Conservation (phyloP, 208 protist genomes). For the Lotmaria passim region DNA sequence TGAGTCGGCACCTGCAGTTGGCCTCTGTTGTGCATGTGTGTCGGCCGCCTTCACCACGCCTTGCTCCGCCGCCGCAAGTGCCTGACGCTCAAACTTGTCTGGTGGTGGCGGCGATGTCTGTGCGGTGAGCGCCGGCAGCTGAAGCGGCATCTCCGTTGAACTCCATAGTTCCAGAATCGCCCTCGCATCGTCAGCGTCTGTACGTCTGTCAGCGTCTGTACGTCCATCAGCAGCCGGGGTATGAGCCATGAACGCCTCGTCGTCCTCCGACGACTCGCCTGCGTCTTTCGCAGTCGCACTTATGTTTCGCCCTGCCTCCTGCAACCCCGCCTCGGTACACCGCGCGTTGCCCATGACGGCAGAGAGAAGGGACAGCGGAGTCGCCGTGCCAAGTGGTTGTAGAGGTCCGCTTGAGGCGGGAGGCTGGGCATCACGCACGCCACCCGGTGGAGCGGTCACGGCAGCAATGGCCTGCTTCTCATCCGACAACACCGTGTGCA, state of each 20-base stretch:
- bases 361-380: conserved; percentile 14
- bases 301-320: not conserved
- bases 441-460: not conserved
- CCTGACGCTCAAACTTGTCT: no score
- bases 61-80: no score
- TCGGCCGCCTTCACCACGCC: no score
- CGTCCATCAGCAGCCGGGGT: not conserved
- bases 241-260: no score
- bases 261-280: not conserved
- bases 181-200: not conserved
- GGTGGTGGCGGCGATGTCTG: not conserved
- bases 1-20: no score
- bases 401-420: not conserved
- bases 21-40: no score
- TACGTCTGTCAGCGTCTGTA: no score
- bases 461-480: no score
- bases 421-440: not conserved
- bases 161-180: conserved; percentile 45
- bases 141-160: conserved; percentile 47
- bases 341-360: not conserved
- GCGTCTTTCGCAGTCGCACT: not conserved
- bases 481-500: conserved; percentile 49
- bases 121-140: conserved; percentile 10
- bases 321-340: no score
- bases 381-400: not conserved